Evolutionary conservation across 2,329 filamentous ascomycete genomes (phyloP).

Genomic region (Chaetomium olivaceum): DNA sequence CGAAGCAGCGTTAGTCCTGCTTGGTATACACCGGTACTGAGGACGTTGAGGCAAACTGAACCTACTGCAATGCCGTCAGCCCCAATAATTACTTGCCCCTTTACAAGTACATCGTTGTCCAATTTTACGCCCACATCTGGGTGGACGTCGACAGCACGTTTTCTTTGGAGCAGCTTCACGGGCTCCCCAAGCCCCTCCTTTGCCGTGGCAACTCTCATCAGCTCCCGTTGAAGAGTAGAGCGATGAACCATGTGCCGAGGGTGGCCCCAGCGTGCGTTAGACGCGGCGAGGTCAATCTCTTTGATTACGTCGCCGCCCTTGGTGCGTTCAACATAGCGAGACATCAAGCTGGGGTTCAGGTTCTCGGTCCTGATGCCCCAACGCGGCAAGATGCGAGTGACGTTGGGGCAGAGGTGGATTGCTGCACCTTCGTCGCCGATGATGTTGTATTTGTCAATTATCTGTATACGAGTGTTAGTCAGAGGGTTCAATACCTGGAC

Average conservation of each 20-base stretch:
- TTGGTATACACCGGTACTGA: background rate
- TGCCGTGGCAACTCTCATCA: slow-evolving; percentile 49
- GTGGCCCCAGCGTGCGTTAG: slow-evolving; percentile 51
- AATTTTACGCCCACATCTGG: slow-evolving; percentile 44
- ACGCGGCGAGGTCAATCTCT: slow-evolving; percentile 39
- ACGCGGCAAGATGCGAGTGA: slow-evolving; percentile 55
- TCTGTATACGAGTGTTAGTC: slow-evolving; percentile 35
- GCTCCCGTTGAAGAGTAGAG: slow-evolving; percentile 51
- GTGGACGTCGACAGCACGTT: slow-evolving; percentile 48
- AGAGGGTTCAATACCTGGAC: no score
- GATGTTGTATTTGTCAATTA: slow-evolving; percentile 58
- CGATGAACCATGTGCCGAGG: slow-evolving; percentile 56
- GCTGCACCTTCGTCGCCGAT: slow-evolving; percentile 59
- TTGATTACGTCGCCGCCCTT: slow-evolving; percentile 29
- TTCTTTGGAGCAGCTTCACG: slow-evolving; percentile 42
- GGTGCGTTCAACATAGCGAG: slow-evolving; percentile 31
- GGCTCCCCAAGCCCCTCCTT: slow-evolving; percentile 41
- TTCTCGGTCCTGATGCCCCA: slow-evolving; percentile 43
- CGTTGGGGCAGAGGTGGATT: slow-evolving; percentile 63
- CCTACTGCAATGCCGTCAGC: slow-evolving; percentile 53
- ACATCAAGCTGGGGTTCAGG: slow-evolving; percentile 40
- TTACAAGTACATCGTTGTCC: slow-evolving; percentile 43
- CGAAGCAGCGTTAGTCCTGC: background rate
- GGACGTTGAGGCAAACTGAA: background rate
- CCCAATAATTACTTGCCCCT: slow-evolving; percentile 53